A percentile compares a stretch with the other conserved stretches of the same genome.
Conservation (phyloP, 352 stramenopile species). For the Globisporangium cystogenes region DNA sequence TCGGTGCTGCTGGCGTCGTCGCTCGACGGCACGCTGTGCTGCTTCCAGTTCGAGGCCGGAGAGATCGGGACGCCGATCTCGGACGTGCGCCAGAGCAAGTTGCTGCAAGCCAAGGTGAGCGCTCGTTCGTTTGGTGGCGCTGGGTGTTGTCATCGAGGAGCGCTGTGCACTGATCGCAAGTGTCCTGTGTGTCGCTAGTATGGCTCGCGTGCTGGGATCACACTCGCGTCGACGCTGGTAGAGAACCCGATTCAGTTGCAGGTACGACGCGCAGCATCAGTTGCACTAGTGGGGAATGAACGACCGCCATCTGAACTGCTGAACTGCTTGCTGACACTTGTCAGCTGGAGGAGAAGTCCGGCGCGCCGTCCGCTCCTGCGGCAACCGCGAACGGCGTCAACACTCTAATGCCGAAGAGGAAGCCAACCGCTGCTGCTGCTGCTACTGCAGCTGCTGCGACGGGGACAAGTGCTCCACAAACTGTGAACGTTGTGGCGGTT, state of each 20-base stretch:
- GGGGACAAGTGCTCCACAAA: constrained; percentile 6
- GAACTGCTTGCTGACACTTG: not conserved
- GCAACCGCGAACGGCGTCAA: constrained; percentile 18
- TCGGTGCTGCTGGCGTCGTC: constrained; percentile 69
- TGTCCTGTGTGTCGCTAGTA: constrained; percentile 34
- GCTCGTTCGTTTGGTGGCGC: not conserved
- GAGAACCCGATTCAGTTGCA: constrained; percentile 80
- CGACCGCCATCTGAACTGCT: too few relatives aligned
- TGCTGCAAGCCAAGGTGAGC: constrained; percentile 70
- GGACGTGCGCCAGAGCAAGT: constrained; percentile 66
- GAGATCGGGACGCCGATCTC: constrained; percentile 74
- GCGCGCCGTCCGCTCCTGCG: not conserved
- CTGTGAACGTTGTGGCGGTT: constrained; percentile 28
- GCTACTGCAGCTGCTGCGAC: not conserved
- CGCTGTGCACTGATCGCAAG: not conserved
- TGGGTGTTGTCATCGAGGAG: not conserved
- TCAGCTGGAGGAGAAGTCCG: constrained; percentile 65
- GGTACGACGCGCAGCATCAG: constrained; percentile 16
- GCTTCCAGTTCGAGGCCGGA: constrained; percentile 61
- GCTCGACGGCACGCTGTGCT: constrained; percentile 80
- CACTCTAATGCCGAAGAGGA: constrained; percentile 66
- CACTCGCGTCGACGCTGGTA: constrained; percentile 67
- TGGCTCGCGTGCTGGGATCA: constrained; percentile 73
- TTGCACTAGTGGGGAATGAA: not conserved
- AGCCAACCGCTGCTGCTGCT: constrained; percentile 18